Base-by-base conservation (phyloP, 2,329 filamentous ascomycete species). In the Fusarium liriodendri region DNA sequence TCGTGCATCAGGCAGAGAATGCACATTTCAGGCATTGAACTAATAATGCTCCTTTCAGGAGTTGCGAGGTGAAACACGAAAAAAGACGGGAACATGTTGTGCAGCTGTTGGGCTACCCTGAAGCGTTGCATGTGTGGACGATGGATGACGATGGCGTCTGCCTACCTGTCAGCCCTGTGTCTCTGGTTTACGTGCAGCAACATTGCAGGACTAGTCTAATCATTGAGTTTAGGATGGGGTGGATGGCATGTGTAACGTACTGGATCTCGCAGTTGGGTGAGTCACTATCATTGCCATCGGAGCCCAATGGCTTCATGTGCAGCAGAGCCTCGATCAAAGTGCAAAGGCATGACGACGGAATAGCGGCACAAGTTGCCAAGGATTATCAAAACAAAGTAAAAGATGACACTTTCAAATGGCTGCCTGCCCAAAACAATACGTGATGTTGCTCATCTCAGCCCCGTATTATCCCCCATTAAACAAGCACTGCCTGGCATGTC, bases 401-500 rank as follows among this genome's bases (percentile, higher is more conserved):
- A 47, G 29, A 60, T 16, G 32, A 22, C 33, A 37, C 35, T 37
- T 37, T 37, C 35, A 37, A 14, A 37, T 37, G 64, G 63, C 37
- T 71, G 60, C 67, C 70, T 73, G n/a, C 20, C 29, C 13, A 16
- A 61, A 57, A 27, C 25, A 25, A 16, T 62, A 27, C 40, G 11
- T 11, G 29, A 13, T 45, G 18, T 25, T 25, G 25, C 33, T 55
- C 61, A 40, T 42, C 47, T 55, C 47, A 57, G 47, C 47, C 60
- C 42, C 25, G 16, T 58, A 58, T 64, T 25, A 29, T 35, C 32
- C 20, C 14, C n/a, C 33, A 38, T 50, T 29, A 52, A 32, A 45
- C 37, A 42, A 70, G 65, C 71, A 72, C 72, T 69, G 72, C 72
- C 71, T 62, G n/a, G 32, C 52, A 60, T 45, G 47, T 61, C 71